Conservation (phyloP, 345 rosid genomes). For the Salix udensis region DNA sequence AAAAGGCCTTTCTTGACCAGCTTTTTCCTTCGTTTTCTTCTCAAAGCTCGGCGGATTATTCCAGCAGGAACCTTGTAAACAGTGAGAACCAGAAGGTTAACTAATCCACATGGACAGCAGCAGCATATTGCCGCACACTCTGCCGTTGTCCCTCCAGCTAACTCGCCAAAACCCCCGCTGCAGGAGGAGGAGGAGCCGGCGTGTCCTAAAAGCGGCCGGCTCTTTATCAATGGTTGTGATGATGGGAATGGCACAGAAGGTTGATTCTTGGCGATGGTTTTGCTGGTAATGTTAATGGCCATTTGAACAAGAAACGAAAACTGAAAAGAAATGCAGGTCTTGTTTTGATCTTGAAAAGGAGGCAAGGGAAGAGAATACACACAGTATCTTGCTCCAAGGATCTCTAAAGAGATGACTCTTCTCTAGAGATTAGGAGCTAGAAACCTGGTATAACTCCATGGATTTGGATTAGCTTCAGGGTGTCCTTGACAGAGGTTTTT, state of each 20-base stretch:
- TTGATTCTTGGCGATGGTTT: not conserved
- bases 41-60: constrained; percentile 36
- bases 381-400: not conserved
- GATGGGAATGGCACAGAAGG: not conserved
- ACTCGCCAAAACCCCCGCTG: constrained; percentile 24
- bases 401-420: not conserved
- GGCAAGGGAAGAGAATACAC: not conserved
- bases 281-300: not conserved
- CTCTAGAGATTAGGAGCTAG: not conserved
- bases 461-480: not conserved
- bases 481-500: not conserved
- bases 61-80: constrained; percentile 41
- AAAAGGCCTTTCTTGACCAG: constrained; percentile 34
- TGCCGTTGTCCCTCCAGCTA: constrained; percentile 45
- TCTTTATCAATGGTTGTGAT: not conserved
- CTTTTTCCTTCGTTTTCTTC: constrained; percentile 30
- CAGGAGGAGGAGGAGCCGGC: constrained; percentile 9
- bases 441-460: not conserved
- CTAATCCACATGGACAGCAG: constrained; percentile 44
- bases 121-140: constrained; percentile 47
- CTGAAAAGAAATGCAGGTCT: not conserved
- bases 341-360: not conserved
- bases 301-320: not conserved
- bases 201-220: constrained; percentile 11
- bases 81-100: constrained; percentile 28